A percentile compares a stretch with the other conserved stretches of the same genome.
phyloP scores from a whole-genome alignment of 225 moss, liverwort and hornwort species.

The Ulota crispa region DNA sequence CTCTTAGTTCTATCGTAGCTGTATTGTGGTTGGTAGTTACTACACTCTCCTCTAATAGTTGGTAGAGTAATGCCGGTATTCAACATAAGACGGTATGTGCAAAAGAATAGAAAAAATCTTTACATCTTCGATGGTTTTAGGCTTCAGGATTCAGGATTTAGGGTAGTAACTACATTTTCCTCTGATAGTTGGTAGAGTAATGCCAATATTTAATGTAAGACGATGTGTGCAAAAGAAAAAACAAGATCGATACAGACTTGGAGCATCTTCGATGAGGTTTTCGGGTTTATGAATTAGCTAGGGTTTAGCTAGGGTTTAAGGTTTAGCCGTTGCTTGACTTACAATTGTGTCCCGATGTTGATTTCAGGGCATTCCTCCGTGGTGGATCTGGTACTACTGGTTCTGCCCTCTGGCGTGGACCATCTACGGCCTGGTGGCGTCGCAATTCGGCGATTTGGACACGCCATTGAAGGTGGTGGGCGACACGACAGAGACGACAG shows the following conservation, averaged over 20 bases:
- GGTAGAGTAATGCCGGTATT: background rate
- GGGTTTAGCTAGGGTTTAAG: too few relatives aligned
- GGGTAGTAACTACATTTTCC: background rate
- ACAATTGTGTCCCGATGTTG: too few relatives aligned
- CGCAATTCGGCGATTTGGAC: slow-evolving; percentile 58
- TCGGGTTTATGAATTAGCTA: too few relatives aligned
- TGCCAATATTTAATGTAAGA: too few relatives aligned
- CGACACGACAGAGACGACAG: background rate
- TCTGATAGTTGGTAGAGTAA: background rate
- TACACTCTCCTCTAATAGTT: background rate
- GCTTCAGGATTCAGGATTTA: too few relatives aligned
- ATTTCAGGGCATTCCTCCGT: slow-evolving; percentile 60
- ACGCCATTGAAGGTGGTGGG: background rate
- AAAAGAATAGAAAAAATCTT: too few relatives aligned
- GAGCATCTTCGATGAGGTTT: background rate
- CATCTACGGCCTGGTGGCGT: slow-evolving; percentile 51
- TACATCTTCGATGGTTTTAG: too few relatives aligned
- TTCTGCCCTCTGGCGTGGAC: slow-evolving; percentile 69
- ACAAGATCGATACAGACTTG: background rate
- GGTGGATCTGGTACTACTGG: slow-evolving; percentile 96
- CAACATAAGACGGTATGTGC: too few relatives aligned
- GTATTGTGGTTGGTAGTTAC: background rate
- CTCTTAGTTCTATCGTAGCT: background rate
- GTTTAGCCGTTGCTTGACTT: too few relatives aligned
- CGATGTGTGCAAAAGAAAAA: background rate